These are phyloP conservation scores for Auriscalpium vulgare DNA, from an alignment of 768 basidiomycete species.

Conservation along the genomic window DNA sequence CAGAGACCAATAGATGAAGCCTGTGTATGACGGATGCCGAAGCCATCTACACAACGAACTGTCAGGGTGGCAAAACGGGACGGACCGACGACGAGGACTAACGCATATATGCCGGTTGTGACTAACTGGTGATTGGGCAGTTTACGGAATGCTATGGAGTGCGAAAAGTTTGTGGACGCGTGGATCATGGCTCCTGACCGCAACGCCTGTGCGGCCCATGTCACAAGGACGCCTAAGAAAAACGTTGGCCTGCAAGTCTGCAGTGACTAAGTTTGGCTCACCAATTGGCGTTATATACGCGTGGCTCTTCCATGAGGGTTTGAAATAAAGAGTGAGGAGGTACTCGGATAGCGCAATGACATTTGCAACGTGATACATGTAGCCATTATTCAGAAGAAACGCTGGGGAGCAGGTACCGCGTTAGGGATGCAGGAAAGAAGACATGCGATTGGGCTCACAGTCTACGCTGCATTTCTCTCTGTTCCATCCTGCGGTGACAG, in stretches of 20 bases:
- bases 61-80: not conserved
- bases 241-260: not conserved
- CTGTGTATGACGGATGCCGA: conserved; percentile 93
- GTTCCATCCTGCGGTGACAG: conserved; percentile 95
- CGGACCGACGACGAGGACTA: conserved; percentile 22
- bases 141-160: conserved; percentile 74
- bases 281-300: conserved; percentile 55
- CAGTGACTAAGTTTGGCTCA: conserved; percentile 22
- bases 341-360: conserved; percentile 73
- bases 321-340: conserved; percentile 57
- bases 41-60: conserved; percentile 46
- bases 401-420: conserved; percentile 40
- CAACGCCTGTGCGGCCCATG: conserved; percentile 64
- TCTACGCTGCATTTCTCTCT: conserved; percentile 85
- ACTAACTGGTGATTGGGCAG: conserved; percentile 70
- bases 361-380: conserved; percentile 80
- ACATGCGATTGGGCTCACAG: conserved; percentile 48
- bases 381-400: conserved; percentile 87
- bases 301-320: conserved; percentile 53
- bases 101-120: conserved; percentile 86
- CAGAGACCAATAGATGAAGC: conserved; percentile 97
- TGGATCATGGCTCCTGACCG: conserved; percentile 95
- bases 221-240: conserved; percentile 51
- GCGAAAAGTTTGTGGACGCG: conserved; percentile 89
- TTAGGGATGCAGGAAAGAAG: not conserved